Evolutionary conservation across 306 rosid genomes (phyloP), one percentile per base, ranked within the genome.

Genomic region (Psophocarpus tetragonolobus): DNA sequence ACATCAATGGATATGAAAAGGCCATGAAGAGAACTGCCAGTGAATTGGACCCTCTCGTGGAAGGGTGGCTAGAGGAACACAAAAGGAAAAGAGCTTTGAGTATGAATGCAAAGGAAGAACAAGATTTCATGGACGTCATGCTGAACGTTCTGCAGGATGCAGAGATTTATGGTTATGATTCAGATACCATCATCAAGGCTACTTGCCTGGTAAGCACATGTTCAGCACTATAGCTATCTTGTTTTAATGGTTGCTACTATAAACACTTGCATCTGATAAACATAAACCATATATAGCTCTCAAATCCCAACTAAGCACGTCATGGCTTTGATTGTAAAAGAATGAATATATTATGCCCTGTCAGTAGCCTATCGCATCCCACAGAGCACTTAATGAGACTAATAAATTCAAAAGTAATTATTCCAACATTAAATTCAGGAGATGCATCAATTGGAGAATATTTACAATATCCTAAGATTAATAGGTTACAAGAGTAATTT

Each of bases 151-250:
- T 81, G 73, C 38, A 81, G 44, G 84, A 69, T 29, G 50, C 32
- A 39, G 8, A 74, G 35, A 36, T 81, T 20, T 78, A 54, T 62
- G 51, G 63, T 33, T 82, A 42, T 78, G 84, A 78, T 70, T 71
- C 88, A 21, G 81, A 85, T 48, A 82, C 88, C 27, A 54, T 82
- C 60, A 85, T 74, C 79, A 82, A 85, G 72, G 81, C 88, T 54
- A 85, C 88, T 74, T 68, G 86, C 11, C 29, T 81, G 84, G 86
- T 78, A 53, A 68, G 81, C 51, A 1, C 11, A 6, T 15, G 38
- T 14, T 17, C 3, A 56, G 33, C 32, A 53, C 14, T 45, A 18
- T 5, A 32, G 71, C 57, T 29, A 74, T 14, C 41, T 50, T 53
- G 26, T 61, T 75, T 48, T 27, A 17, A 26, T 72, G 47, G 36